Base-by-base conservation (phyloP, 352 stramenopile genomes). In the Phytophthora aleatoria region DNA sequence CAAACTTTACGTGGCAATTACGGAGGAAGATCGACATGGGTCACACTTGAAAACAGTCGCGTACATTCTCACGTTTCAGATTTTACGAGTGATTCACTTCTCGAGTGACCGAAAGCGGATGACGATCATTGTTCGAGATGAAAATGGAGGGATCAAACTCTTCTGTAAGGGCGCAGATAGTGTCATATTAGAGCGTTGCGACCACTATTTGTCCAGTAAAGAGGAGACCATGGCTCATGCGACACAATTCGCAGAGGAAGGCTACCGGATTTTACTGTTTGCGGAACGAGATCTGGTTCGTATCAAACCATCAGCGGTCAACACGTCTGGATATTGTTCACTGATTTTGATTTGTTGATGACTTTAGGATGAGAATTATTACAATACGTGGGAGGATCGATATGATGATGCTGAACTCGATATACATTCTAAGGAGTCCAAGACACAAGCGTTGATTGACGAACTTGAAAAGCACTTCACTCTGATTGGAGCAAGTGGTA, bases 401-500 rank as follows among this genome's bases (percentile, higher is more conserved):
- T 96, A 85, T 41, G 67, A 82, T 30, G 74, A 90, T 31, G 87
- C 88, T 0, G 84, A 94, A 58, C 67, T 92, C 2, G 79, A 90
- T 30, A 90, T 95, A 50, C 60, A 81, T 44, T 47, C 69, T 5
- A 89, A 91, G n/a, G 84, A 91, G 31, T 42, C 74, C 10, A 81
- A 80, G 49, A 88, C 80, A 0, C 75, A 89, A 39, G 64, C 62
- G 0, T 64, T 92, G 1, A 68, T 90, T 7, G 77, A 90, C 33
- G 85, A 96, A 49, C 80, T 97, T n/a, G 92, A 98, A 60, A 73
- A 71, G 30, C 74, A 92, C 10, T 71, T 98, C 24, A 90, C 76
- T 28, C 63, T 97, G 24, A 74, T 98, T 6, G 95, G 94, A 28
- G 83, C 93, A 2, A 98, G 77, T 65, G 83, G 81, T 91, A 67